A percentile compares a stretch with the other conserved stretches of the same genome.
Conservation (phyloP, 805 yeast genomes). For the Candida khao-thaluensis region DNA sequence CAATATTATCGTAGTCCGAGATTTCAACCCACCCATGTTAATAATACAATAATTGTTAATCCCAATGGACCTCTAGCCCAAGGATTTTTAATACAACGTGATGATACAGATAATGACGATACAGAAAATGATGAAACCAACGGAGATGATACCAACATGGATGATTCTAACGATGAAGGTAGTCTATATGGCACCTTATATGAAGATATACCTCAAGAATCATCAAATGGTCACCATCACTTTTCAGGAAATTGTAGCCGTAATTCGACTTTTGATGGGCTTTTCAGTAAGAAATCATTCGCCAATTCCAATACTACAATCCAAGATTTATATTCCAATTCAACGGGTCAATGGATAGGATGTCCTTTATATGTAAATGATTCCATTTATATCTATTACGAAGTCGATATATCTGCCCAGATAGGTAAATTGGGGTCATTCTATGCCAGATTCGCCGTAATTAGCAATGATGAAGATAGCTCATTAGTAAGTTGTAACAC, state of each 20-base stretch:
- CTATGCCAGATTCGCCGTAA: slow-evolving; percentile 38
- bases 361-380: slow-evolving; percentile 41
- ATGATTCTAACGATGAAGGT: background rate
- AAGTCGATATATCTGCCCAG: slow-evolving; percentile 39
- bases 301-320: slow-evolving; percentile 19
- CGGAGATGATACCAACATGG: background rate
- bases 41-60: slow-evolving; percentile 10
- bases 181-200: too few relatives aligned
- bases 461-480: slow-evolving; percentile 37
- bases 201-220: too few relatives aligned
- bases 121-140: background rate
- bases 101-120: background rate
- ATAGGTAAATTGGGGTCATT: slow-evolving; percentile 47
- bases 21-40: slow-evolving; percentile 11
- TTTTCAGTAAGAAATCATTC: slow-evolving; percentile 3
- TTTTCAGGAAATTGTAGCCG: background rate
- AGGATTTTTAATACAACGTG: background rate
- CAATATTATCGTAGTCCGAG: slow-evolving; percentile 27
- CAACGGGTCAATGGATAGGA: slow-evolving; percentile 25
- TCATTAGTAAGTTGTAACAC: slow-evolving; percentile 47
- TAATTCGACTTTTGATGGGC: background rate
- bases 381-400: slow-evolving; percentile 36
- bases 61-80: slow-evolving; percentile 10
- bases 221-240: too few relatives aligned
- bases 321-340: slow-evolving; percentile 21